Conservation (phyloP, 2,329 filamentous ascomycete genomes). For the Scopulariopsis brevicaulis region DNA sequence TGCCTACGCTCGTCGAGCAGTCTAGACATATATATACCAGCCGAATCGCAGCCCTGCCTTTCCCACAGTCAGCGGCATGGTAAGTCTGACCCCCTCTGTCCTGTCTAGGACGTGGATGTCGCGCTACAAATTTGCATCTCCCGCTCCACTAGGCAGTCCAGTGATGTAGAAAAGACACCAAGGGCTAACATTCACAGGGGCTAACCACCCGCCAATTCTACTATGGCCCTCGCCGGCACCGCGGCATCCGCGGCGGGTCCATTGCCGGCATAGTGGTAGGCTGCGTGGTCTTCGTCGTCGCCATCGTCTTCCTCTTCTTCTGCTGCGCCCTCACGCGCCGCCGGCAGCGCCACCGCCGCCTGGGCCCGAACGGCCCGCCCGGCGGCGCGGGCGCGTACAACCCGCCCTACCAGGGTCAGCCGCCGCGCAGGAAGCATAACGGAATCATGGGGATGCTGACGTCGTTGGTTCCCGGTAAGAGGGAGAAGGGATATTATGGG, state of each 20-base stretch:
- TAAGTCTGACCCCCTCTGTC: too few species aligned
- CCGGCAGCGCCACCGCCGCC: neutral
- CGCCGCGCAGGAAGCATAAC: neutral
- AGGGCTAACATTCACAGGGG: too few species aligned
- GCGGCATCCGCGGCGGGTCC: neutral
- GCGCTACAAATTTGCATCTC: too few species aligned
- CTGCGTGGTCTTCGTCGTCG: neutral
- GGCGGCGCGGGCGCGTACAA: neutral
- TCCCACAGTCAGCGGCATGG: too few species aligned
- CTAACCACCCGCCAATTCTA: neutral
- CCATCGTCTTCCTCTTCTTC: neutral
- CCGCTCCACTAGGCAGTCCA: too few species aligned
- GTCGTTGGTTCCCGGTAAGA: neutral
- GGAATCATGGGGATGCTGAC: neutral
- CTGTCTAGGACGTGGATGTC: too few species aligned
- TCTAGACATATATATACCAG: too few species aligned
- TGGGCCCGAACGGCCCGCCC: neutral
- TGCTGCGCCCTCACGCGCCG: neutral
- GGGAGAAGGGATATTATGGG: neutral
- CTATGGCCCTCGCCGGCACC: neutral
- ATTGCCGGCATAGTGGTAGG: neutral
- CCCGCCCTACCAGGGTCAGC: neutral
- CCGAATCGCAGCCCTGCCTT: too few species aligned
- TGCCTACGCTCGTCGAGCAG: too few species aligned
- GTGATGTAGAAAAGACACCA: too few species aligned